Evolutionary conservation across 2,329 filamentous ascomycete species (phyloP).

Genomic region (Emergomyces pasteurianus): DNA sequence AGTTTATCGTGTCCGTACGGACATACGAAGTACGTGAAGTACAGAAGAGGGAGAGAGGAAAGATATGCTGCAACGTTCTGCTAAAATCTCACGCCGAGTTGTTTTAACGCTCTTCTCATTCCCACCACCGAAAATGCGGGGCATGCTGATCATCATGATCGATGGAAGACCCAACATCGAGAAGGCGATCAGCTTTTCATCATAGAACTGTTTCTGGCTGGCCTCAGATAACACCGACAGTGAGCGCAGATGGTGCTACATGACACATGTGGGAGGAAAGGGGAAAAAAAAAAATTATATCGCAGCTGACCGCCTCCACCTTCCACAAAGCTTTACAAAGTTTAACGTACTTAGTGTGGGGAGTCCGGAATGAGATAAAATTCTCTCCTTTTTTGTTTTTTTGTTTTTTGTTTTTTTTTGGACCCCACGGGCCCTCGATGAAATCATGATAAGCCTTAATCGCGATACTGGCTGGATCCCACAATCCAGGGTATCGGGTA

Average conservation of each 20-base stretch:
- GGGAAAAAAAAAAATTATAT: too few relatives aligned
- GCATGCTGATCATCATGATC: neutral
- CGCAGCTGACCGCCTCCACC: too few relatives aligned
- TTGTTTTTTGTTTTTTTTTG: neutral
- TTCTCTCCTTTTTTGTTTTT: too few relatives aligned
- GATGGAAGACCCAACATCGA: neutral
- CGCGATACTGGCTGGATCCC: neutral
- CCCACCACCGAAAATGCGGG: neutral
- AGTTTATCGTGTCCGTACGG: too few relatives aligned
- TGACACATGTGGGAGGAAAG: neutral
- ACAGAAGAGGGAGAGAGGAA: too few relatives aligned
- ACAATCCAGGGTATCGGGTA: neutral
- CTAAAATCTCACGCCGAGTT: neutral
- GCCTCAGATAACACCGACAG: neutral
- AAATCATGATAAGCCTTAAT: neutral
- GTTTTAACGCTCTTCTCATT: neutral
- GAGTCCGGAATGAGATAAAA: too few relatives aligned
- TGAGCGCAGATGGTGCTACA: neutral
- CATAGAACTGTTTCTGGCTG: neutral
- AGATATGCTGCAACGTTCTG: neutral
- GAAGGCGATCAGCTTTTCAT: neutral
- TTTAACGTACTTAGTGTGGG: too few relatives aligned
- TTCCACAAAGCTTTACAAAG: too few relatives aligned
- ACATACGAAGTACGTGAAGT: too few relatives aligned
- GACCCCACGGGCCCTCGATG: neutral